Percentiles rank a stretch among this genome's conserved stretches.
Conservation (phyloP, 2,329 filamentous ascomycete genomes). For the Tolypocladium guangdongense region DNA sequence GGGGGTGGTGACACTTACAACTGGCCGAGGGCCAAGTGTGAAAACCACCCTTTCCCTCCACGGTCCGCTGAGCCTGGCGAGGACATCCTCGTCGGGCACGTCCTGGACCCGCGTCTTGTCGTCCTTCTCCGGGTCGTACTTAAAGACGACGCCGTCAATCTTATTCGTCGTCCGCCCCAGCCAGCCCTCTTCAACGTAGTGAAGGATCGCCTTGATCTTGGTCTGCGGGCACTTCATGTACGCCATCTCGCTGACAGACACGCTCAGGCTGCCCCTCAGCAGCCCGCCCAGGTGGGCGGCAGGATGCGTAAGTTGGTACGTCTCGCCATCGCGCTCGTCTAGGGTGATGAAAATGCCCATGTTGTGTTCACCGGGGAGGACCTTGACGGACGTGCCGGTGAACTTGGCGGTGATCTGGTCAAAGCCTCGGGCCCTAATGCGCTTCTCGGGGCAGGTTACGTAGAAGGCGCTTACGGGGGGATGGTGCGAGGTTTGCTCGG, state of each 20-base stretch:
- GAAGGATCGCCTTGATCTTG: constrained; percentile 79
- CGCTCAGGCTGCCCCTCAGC: constrained; percentile 73
- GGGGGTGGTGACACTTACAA: constrained; percentile 37
- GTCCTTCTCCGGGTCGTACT: constrained; percentile 80
- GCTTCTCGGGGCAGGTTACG: constrained; percentile 84
- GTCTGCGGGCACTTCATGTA: constrained; percentile 87
- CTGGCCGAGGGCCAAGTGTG: constrained; percentile 45
- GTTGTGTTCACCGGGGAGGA: constrained; percentile 86
- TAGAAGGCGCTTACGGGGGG: constrained; percentile 95
- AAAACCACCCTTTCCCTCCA: constrained; percentile 68
- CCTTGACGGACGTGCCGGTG: constrained; percentile 87
- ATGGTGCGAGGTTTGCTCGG: constrained; percentile 96
- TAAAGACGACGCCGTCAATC: constrained; percentile 83
- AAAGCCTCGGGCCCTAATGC: constrained; percentile 77
- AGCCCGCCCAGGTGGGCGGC: constrained; percentile 86
- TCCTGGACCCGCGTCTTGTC: constrained; percentile 70
- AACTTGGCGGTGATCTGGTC: constrained; percentile 98
- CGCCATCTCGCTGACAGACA: constrained; percentile 82
- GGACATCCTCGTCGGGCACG: constrained; percentile 72
- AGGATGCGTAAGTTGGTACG: constrained; percentile 91
- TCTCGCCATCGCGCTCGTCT: constrained; percentile 69
- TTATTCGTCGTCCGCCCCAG: constrained; percentile 83
- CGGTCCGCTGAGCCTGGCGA: constrained; percentile 71
- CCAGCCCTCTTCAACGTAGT: constrained; percentile 94
- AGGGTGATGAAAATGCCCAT: constrained; percentile 90